Conservation (phyloP, 768 basidiomycete genomes). For the Pisolithus tinctorius region DNA sequence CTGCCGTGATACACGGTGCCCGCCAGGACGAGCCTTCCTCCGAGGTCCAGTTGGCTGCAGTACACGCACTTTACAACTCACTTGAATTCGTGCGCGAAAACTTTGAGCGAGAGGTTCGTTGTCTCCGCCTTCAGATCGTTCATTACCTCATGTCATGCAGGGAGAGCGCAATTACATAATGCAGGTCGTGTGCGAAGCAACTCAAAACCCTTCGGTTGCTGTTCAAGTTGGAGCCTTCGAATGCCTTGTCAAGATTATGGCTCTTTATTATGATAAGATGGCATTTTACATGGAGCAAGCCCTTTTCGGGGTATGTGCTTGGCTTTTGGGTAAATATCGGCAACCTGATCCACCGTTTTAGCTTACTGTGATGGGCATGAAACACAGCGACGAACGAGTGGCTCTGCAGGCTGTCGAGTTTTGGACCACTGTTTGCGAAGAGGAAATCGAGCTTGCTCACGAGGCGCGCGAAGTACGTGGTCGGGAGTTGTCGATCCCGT, state of each 20-base stretch:
- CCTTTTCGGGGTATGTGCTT: slow-evolving; percentile 77
- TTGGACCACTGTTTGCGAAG: slow-evolving; percentile 98
- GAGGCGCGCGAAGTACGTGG: slow-evolving; percentile 80
- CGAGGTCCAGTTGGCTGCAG: slow-evolving; percentile 90
- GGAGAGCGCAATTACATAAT: slow-evolving; percentile 99
- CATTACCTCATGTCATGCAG: slow-evolving; percentile 33
- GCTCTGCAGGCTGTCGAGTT: slow-evolving; percentile 97
- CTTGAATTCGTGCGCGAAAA: slow-evolving; percentile 97
- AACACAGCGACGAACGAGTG: slow-evolving; percentile 83
- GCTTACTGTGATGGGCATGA: slow-evolving; percentile 98
- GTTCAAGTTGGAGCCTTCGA: slow-evolving; percentile 98
- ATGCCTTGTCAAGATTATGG: slow-evolving; percentile 94
- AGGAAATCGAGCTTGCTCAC: slow-evolving; percentile 87
- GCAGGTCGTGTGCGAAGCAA: slow-evolving; percentile 99
- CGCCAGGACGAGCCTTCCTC: slow-evolving; percentile 88
- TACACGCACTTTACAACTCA: slow-evolving; percentile 90
- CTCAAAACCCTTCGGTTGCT: slow-evolving; percentile 68
- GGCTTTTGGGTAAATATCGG: slow-evolving; percentile 2
- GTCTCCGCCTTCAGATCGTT: not conserved
- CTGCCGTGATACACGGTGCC: slow-evolving; percentile 96
- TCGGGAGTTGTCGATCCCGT: not conserved
- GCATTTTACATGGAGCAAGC: slow-evolving; percentile 99
- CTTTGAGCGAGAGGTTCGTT: slow-evolving; percentile 89
- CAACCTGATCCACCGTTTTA: slow-evolving; percentile 28
- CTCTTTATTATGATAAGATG: slow-evolving; percentile 99